Evolutionary conservation across 2,329 filamentous ascomycete genomes (phyloP).

Genomic region (Penicillium rolfsii): DNA sequence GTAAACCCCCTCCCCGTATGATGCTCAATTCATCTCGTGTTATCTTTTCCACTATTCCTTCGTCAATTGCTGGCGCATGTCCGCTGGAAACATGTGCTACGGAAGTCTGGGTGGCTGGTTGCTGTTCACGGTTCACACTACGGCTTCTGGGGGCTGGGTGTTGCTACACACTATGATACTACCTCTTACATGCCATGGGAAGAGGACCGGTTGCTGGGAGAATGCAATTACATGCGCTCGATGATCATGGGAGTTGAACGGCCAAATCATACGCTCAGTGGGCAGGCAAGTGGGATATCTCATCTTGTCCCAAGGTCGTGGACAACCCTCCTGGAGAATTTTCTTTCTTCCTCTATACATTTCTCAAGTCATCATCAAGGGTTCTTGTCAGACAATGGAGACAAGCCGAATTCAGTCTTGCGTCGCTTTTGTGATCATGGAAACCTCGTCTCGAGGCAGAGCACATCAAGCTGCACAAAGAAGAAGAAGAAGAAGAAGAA

Average conservation of each 20-base stretch:
- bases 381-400: background rate
- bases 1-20: conserved; percentile 44
- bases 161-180: conserved; percentile 7
- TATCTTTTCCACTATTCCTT: conserved; percentile 20
- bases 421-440: background rate
- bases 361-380: background rate
- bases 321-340: background rate
- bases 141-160: conserved; percentile 13
- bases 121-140: conserved; percentile 23
- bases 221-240: background rate
- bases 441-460: background rate
- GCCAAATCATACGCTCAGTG: background rate
- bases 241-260: background rate
- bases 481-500: conserved; percentile 27
- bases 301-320: background rate
- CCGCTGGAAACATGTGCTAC: conserved; percentile 11
- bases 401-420: conserved; percentile 15
- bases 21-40: conserved; percentile 22
- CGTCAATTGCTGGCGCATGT: conserved; percentile 12
- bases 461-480: conserved; percentile 20
- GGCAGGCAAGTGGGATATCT: background rate
- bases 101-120: conserved; percentile 22
- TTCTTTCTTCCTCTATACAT: background rate
- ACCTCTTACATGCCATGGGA: background rate
- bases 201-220: background rate